These are phyloP conservation scores for Nicotiana tabacum DNA, from an alignment of 257 asterid species.

Conservation along the genomic window DNA sequence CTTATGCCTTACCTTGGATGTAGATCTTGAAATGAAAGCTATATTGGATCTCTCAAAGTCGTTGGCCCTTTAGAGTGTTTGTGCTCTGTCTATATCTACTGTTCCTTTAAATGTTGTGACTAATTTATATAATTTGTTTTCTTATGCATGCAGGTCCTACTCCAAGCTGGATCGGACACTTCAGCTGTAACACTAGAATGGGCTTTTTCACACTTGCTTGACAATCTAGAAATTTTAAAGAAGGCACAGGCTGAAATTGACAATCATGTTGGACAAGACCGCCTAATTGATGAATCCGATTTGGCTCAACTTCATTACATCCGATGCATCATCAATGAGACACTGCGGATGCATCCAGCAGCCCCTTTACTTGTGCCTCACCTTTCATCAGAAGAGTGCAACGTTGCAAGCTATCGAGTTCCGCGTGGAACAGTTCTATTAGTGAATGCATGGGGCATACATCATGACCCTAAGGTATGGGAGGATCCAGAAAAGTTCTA, in stretches of 20 bases:
- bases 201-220: slow-evolving; percentile 24
- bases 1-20: background rate
- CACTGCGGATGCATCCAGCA: slow-evolving; percentile 52
- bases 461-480: slow-evolving; percentile 53
- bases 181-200: slow-evolving; percentile 30
- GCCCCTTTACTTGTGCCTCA: slow-evolving; percentile 63
- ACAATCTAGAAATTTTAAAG: slow-evolving; percentile 18
- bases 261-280: slow-evolving; percentile 16
- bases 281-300: slow-evolving; percentile 24
- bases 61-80: background rate
- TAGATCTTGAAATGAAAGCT: background rate
- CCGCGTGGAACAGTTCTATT: slow-evolving; percentile 44
- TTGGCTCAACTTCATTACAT: slow-evolving; percentile 43
- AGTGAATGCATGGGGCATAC: slow-evolving; percentile 66
- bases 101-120: background rate
- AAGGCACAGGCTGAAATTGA: slow-evolving; percentile 32
- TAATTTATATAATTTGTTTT: background rate
- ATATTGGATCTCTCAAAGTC: background rate
- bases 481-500: slow-evolving; percentile 40
- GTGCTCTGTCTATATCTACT: background rate
- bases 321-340: slow-evolving; percentile 46
- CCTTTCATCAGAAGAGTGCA: slow-evolving; percentile 50
- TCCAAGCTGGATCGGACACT: slow-evolving; percentile 39
- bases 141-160: slow-evolving; percentile 21
- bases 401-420: slow-evolving; percentile 45